These are phyloP conservation scores for Onygena corvina DNA, from an alignment of 2,329 filamentous ascomycete genomes.

Conservation along the genomic window DNA sequence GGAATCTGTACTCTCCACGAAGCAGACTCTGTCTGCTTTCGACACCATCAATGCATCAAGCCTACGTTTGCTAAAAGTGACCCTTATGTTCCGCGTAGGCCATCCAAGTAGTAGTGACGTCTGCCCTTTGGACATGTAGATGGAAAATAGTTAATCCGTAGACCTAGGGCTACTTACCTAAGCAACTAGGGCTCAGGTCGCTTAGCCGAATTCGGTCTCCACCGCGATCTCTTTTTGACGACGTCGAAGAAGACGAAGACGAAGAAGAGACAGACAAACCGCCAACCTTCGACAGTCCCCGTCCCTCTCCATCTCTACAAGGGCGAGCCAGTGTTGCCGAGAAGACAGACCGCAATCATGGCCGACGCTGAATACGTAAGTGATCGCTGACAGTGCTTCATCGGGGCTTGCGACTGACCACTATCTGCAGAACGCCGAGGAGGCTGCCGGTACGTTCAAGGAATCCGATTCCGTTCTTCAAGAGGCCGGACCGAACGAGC, in stretches of 20 bases:
- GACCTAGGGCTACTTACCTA: slow-evolving; percentile 8
- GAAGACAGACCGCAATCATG: slow-evolving; percentile 53
- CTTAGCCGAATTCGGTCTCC: slow-evolving; percentile 33
- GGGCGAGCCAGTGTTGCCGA: slow-evolving; percentile 34
- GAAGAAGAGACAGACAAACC: slow-evolving; percentile 13
- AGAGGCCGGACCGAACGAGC: neutral
- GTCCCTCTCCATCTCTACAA: slow-evolving; percentile 35
- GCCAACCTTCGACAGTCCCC: slow-evolving; percentile 26
- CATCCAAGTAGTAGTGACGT: too few relatives aligned
- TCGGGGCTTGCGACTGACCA: slow-evolving; percentile 22
- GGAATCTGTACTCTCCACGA: neutral
- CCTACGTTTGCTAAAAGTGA: too few relatives aligned
- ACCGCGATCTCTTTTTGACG: slow-evolving; percentile 11
- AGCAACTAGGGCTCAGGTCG: slow-evolving; percentile 29
- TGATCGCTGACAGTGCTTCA: slow-evolving; percentile 22
- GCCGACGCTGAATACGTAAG: slow-evolving; percentile 81
- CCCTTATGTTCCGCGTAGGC: too few relatives aligned
- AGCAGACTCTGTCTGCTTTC: neutral
- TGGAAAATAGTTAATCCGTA: neutral
- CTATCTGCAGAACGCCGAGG: slow-evolving; percentile 69
- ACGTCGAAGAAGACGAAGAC: too few relatives aligned
- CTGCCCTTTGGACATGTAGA: neutral
- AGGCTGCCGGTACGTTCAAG: slow-evolving; percentile 62
- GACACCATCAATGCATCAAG: neutral
- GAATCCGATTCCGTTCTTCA: neutral